A percentile compares a stretch with the other conserved stretches of the same genome.
These are phyloP conservation scores for Hortiboletus rubellus DNA, from an alignment of 1,284 basidiomycete genomes.

Conservation along the genomic window DNA sequence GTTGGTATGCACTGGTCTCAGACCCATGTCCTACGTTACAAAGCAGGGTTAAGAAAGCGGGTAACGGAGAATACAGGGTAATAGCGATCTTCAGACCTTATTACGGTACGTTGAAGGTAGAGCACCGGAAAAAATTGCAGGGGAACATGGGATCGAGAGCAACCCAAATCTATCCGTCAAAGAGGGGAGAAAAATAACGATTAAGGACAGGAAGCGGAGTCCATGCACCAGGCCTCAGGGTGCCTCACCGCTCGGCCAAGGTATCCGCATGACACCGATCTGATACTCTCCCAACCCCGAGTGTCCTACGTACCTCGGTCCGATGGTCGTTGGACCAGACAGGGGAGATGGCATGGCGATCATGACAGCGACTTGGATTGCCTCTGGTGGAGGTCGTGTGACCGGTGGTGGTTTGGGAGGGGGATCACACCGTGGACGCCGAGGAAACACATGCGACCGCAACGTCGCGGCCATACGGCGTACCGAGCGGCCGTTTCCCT, in stretches of 20 bases:
- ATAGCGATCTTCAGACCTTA: neutral
- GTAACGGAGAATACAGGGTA: neutral
- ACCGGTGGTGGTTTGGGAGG: conserved; percentile 9
- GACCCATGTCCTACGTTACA: conserved; percentile 16
- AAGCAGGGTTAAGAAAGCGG: neutral
- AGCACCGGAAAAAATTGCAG: neutral
- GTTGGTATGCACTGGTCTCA: neutral
- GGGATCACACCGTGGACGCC: neutral
- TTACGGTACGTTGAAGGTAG: neutral
- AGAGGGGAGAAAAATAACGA: neutral
- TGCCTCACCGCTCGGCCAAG: conserved; percentile 25
- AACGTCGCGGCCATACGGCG: conserved; percentile 32
- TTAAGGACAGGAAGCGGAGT: neutral
- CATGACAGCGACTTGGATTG: conserved; percentile 35
- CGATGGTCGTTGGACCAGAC: neutral
- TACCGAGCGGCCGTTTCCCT: conserved; percentile 48
- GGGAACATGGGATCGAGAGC: neutral
- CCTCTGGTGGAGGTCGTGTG: conserved; percentile 15
- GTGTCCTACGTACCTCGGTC: conserved; percentile 10
- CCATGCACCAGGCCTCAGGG: neutral
- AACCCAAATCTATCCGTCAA: neutral
- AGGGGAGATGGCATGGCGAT: conserved; percentile 34
- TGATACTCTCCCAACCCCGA: conserved; percentile 28
- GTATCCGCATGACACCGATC: conserved; percentile 32
- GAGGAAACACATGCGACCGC: conserved; percentile 5